These are phyloP conservation scores for Pseudomicrostroma phylloplanum DNA, from an alignment of 1,284 basidiomycete genomes.

Conservation along the genomic window DNA sequence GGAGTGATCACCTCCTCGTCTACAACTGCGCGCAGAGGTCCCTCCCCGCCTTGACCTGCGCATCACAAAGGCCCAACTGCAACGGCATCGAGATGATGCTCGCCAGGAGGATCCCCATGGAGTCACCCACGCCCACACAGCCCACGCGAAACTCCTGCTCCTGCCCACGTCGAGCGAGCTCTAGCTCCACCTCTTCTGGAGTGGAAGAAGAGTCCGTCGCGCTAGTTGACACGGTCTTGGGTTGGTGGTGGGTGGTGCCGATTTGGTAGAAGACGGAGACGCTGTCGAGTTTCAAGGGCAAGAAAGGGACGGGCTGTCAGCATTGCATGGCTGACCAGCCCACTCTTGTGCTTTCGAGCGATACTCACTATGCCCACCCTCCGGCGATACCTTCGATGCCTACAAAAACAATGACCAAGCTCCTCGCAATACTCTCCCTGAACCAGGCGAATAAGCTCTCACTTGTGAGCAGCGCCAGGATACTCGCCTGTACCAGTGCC, in stretches of 20 bases:
- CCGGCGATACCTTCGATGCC: conserved; percentile 35
- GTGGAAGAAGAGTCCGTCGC: too few species aligned
- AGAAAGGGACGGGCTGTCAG: background rate
- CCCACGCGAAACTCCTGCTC: conserved; percentile 49
- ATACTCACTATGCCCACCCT: conserved; percentile 13
- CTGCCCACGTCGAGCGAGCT: conserved; percentile 23
- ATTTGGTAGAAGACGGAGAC: conserved; percentile 38
- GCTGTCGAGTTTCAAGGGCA: conserved; percentile 11
- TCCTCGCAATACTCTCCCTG: conserved; percentile 34
- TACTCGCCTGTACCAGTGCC: conserved; percentile 63
- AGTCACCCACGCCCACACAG: conserved; percentile 45
- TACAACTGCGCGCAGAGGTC: conserved; percentile 39
- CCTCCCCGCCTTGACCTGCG: conserved; percentile 31
- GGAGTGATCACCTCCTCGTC: background rate
- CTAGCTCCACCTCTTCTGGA: conserved; percentile 7
- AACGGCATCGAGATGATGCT: conserved; percentile 45
- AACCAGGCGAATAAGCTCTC: conserved; percentile 56
- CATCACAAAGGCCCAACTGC: conserved; percentile 34
- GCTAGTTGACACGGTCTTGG: background rate
- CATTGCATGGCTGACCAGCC: background rate
- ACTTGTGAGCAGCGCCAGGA: conserved; percentile 60
- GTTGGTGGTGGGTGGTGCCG: conserved; percentile 20
- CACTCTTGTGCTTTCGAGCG: background rate
- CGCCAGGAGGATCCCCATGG: conserved; percentile 41
- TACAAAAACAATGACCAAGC: conserved; percentile 43